Base-by-base conservation (phyloP, 2,329 filamentous ascomycete species). In the Penicillium sp. region DNA sequence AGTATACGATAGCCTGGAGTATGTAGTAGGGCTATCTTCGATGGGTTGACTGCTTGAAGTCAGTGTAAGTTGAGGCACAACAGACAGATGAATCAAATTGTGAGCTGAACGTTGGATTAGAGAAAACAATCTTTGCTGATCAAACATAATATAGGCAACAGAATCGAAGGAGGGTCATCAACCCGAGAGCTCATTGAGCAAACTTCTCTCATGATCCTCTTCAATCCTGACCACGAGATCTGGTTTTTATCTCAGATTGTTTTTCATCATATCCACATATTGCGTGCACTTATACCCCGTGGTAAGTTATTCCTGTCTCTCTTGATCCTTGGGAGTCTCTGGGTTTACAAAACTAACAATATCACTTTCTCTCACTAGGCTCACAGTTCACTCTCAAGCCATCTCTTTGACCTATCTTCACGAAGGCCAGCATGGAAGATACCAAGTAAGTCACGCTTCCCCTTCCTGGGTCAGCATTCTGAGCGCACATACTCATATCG, bases 261-360 rank as follows among this genome's bases (percentile, higher is more conserved):
- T 23, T 12, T 21, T 21, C 19, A 21, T 15, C 1, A 15, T 41
- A 19, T 6, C n/a, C 38, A 21, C 10, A 21, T 10, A 21, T 23
- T 13, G 12, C 1, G 0, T 21, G 6, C 12, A 15, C 0, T 6
- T 15, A 3, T 41, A 8, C 6, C 19, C 19, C 12, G 6, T 7
- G 19, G 38, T 6, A 41, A 41, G 19, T 21, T 7, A 12, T 21
- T 21, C 10, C 2, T 4, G 19, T 13, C 19, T 41, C 19, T 21
- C 12, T 19, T 9, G 19, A 41, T 21, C 10, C 7, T 21, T 21
- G 19, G 6, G 19, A 19, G 9, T 19, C 36, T 12, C 36, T 9
- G 9, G 36, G 36, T 1, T 13, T 10, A 21, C 6, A 13, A 21
- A 6, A 13, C 19, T 41, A 3, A 41, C 19, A 5, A 13, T 41